A percentile compares a stretch with the other conserved stretches of the same genome.
Evolutionary conservation across 768 basidiomycete species (phyloP).

Genomic region (Suillus subalutaceus): DNA sequence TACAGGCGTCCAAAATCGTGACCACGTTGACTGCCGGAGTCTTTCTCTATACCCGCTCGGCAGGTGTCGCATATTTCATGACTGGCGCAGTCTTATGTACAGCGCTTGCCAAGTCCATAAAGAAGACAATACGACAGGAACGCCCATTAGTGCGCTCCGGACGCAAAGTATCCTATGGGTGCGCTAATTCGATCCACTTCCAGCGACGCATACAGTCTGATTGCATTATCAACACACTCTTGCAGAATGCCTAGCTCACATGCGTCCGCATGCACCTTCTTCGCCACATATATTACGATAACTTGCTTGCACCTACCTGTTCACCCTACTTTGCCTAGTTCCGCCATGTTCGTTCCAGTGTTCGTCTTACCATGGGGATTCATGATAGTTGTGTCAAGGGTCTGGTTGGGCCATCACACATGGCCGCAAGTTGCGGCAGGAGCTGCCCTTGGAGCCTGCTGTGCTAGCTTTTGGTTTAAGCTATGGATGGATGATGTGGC

Average conservation of each 20-base stretch:
- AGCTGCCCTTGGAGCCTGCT: conserved; percentile 52
- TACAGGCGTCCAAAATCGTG: conserved; percentile 64
- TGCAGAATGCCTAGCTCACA: conserved; percentile 85
- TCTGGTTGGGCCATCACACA: conserved; percentile 81
- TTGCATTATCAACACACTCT: background rate
- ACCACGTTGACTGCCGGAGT: conserved; percentile 49
- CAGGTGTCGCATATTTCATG: conserved; percentile 61
- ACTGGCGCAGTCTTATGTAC: conserved; percentile 59
- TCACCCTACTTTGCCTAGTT: conserved; percentile 53
- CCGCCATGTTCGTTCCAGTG: conserved; percentile 39
- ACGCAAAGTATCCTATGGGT: conserved; percentile 71
- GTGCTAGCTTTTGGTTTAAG: conserved; percentile 58
- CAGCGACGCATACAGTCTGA: background rate
- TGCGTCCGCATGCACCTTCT: conserved; percentile 68
- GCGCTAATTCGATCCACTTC: conserved; percentile 19
- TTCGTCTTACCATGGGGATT: conserved; percentile 58
- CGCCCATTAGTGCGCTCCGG: conserved; percentile 49
- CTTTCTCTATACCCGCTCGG: conserved; percentile 64
- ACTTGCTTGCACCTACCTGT: conserved; percentile 60
- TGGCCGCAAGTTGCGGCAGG: conserved; percentile 69
- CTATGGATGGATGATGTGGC: conserved; percentile 48
- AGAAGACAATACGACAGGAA: conserved; percentile 63
- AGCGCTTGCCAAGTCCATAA: conserved; percentile 61
- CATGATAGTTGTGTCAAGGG: conserved; percentile 61
- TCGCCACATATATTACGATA: conserved; percentile 60